Evolutionary conservation across 2,329 filamentous ascomycete species (phyloP), one percentile per base, ranked within the genome.

Genomic region (Botrytis tulipae): DNA sequence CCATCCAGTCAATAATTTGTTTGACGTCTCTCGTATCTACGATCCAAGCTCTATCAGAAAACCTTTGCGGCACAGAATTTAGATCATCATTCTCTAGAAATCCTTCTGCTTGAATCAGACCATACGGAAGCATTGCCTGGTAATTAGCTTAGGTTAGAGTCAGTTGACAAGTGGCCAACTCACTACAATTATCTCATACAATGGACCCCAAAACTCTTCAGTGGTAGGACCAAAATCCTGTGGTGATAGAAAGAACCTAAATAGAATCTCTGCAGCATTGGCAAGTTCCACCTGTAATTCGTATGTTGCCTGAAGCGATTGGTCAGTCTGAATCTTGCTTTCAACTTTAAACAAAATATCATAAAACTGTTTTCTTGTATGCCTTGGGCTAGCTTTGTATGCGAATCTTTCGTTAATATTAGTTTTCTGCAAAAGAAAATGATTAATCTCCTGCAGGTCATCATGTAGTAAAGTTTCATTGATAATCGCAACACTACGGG

Each of bases 151-250:
- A 29, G 12, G 18, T 3, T n/a, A 20, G 1, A 46, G 2, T 48
- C 6, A 29, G 6, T 16, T 20, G 42, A 61, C 3, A n/a, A 20
- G n/a, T 12, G 46, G 35, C 14, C 1, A 40, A 72, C 79, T 76
- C 76, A 83, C 82, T 51, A 73, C 61, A 7, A 83, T 74, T 8
- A 82, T 37, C 3, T 70, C 73, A 72, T 78, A 78, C 0, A 84
- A 57, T n/a, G 84, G 82, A 2, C 84, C 85, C 85, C 84, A 86
- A 71, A 82, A 86, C 71, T 84, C 85, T 8, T 75, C 73, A 1
- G 80, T 80, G 4, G 83, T 86, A 0, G 83, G 81, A 0, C 81
- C 82, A 14, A 82, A 76, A 35, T 82, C 81, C 1, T 78, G 73
- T 0, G 76, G 54, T 0, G 85, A 84, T 12, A 86, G 78, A 73